Evolutionary conservation across 768 basidiomycete genomes (phyloP).

Genomic region (Lentinula raphanica): DNA sequence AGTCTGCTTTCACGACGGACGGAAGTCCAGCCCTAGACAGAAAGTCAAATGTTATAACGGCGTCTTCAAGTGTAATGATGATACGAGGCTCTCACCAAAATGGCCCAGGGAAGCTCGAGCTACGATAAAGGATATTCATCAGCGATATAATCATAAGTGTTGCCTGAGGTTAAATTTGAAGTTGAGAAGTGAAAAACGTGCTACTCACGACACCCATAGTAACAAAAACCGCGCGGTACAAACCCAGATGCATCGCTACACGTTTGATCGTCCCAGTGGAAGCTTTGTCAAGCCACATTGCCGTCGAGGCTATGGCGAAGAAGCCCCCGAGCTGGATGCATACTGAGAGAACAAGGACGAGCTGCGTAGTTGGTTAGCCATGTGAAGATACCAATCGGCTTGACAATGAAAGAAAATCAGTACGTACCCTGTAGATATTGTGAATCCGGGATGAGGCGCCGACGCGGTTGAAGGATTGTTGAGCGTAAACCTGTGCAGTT

Average conservation of each 20-base stretch:
- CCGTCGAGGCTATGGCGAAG: slow-evolving; percentile 41
- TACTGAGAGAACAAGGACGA: slow-evolving; percentile 45
- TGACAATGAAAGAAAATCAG: too few species aligned
- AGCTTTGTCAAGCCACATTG: slow-evolving; percentile 47
- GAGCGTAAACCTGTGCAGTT: slow-evolving; percentile 34
- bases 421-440: slow-evolving; percentile 42
- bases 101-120: slow-evolving; percentile 43
- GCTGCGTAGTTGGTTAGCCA: slow-evolving; percentile 20
- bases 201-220: slow-evolving; percentile 34
- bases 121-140: slow-evolving; percentile 13
- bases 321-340: slow-evolving; percentile 43
- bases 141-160: not conserved
- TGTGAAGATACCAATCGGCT: not conserved
- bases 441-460: slow-evolving; percentile 40
- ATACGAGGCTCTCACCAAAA: slow-evolving; percentile 28
- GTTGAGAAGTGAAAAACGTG: not conserved
- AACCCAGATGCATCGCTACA: slow-evolving; percentile 26
- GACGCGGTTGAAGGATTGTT: slow-evolving; percentile 42
- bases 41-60: not conserved
- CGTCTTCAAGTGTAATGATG: not conserved
- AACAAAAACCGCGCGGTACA: slow-evolving; percentile 39
- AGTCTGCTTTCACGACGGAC: slow-evolving; percentile 39
- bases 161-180: too few species aligned
- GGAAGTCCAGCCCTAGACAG: slow-evolving; percentile 41
- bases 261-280: slow-evolving; percentile 28